Evolutionary conservation across 768 basidiomycete species (phyloP), one percentile per base, ranked within the genome.

Genomic region (Cyclocybe cylindracea): DNA sequence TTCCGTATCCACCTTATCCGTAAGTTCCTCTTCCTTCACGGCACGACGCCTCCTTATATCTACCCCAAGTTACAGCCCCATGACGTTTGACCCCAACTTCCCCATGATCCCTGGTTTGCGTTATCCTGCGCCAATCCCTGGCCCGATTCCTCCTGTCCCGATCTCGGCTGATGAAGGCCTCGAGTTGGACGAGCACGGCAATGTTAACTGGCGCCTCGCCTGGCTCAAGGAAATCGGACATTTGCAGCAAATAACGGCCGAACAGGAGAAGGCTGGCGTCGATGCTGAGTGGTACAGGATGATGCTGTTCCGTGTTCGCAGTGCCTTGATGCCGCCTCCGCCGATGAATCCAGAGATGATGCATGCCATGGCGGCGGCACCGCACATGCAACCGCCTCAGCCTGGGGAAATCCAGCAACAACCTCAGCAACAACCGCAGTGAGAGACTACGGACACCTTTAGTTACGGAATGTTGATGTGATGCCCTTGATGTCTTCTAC

Each of bases 261-360:
- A 92, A 60, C 91, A 92, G 63, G 89, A 93, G 65, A 91, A 91
- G 69, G 82, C 83, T 14, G 87, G 86, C 31, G 86, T 80, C 2
- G 89, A 89, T 45, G 84, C 83, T 40, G 91, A 93, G 55, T 94
- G 91, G 91, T 94, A 85, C 61, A 74, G 86, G 56, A 86, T 89
- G 82, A 92, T 93, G 89, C 64, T 91, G 7, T 77, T 89, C 62
- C 83, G 88, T n/a, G 83, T 92, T 39, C 77, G 91, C 48, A 78
- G 77, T 39, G 86, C 86, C 13, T 74, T 91, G 56, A 83, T 91
- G 81, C 82, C 74, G 10, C 70, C 75, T 46, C 73, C 71, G 4
- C 77, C 78, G 5, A 75, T 79, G 68, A 78, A 78, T 53, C 78
- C 79, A 24, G 78, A 78, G 53, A 74, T 78, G 53, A 75, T 79